Conservation (phyloP, 345 rosid genomes). For the Bruguiera gymnorhiza region DNA sequence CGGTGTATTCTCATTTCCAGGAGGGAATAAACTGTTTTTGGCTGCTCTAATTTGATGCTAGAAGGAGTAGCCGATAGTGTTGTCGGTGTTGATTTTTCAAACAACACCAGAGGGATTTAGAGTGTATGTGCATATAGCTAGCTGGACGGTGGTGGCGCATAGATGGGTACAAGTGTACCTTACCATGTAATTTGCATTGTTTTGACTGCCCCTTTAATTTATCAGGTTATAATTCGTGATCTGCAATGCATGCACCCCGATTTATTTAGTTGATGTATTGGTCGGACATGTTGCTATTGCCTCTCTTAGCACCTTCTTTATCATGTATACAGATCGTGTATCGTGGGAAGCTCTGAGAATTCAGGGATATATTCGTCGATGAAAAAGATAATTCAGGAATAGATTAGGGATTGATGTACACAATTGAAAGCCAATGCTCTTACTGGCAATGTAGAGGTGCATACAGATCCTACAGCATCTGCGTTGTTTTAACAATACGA, state of each 20-base stretch:
- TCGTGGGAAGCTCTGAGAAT: no score
- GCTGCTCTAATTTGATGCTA: conserved; percentile 34
- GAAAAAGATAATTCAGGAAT: no score
- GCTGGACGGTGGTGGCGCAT: conserved; percentile 24
- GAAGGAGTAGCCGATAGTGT: conserved; percentile 44
- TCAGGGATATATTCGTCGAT: no score
- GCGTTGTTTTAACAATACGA: no score
- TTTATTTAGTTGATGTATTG: no score
- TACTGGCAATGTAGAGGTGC: no score
- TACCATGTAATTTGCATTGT: background rate
- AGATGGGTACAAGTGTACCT: background rate
- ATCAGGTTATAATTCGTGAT: conserved; percentile 11
- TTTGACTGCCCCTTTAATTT: conserved; percentile 1
- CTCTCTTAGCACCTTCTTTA: background rate
- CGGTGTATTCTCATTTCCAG: conserved; percentile 2
- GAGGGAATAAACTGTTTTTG: conserved; percentile 25
- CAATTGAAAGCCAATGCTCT: no score
- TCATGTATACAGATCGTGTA: no score
- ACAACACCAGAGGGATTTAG: background rate
- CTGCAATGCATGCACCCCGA: background rate
- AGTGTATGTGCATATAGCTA: conserved; percentile 24
- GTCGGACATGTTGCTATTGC: no score
- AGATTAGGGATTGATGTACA: no score
- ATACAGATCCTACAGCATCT: no score
- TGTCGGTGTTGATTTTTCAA: conserved; percentile 27